Conservation (phyloP, 148 eudicot genomes). For the Nyssa sinensis region DNA sequence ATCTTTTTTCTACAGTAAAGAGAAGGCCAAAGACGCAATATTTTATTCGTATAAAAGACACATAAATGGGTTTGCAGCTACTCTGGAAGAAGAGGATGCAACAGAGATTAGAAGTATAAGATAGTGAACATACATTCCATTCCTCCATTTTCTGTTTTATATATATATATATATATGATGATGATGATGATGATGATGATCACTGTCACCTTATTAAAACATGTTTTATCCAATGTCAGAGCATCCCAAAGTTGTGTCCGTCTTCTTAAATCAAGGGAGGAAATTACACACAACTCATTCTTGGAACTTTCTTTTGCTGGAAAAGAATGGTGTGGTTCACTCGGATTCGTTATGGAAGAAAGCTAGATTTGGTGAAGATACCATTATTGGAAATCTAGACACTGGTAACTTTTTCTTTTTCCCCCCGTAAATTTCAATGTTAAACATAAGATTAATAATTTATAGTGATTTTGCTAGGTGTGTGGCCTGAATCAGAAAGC, state of each 20-base stretch:
- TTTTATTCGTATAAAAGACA: slow-evolving; percentile 51
- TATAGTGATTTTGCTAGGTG: slow-evolving; percentile 35
- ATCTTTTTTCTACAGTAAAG: slow-evolving; percentile 28
- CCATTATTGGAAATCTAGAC: slow-evolving; percentile 68
- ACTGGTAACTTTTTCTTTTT: slow-evolving; percentile 36
- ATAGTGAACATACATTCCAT: background rate
- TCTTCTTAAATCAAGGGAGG: slow-evolving; percentile 41
- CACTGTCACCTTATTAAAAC: background rate
- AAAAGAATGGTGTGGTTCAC: slow-evolving; percentile 23
- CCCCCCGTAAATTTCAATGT: background rate
- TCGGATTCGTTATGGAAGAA: slow-evolving; percentile 37
- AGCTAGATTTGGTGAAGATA: slow-evolving; percentile 53
- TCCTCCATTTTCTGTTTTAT: background rate
- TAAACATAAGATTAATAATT: background rate
- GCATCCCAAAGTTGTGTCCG: slow-evolving; percentile 57
- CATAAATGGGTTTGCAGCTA: slow-evolving; percentile 70
- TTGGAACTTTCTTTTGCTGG: slow-evolving; percentile 57
- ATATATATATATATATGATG: too few species aligned
- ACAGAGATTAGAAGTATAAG: slow-evolving; percentile 51
- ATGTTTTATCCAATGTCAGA: slow-evolving; percentile 23
- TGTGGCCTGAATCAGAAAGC: slow-evolving; percentile 77
- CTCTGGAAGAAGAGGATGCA: slow-evolving; percentile 54
- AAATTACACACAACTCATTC: slow-evolving; percentile 68
- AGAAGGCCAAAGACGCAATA: slow-evolving; percentile 52
- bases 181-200: too few species aligned